Evolutionary conservation across 2,329 filamentous ascomycete species (phyloP).

Genomic region (Aspergillus intermedius): DNA sequence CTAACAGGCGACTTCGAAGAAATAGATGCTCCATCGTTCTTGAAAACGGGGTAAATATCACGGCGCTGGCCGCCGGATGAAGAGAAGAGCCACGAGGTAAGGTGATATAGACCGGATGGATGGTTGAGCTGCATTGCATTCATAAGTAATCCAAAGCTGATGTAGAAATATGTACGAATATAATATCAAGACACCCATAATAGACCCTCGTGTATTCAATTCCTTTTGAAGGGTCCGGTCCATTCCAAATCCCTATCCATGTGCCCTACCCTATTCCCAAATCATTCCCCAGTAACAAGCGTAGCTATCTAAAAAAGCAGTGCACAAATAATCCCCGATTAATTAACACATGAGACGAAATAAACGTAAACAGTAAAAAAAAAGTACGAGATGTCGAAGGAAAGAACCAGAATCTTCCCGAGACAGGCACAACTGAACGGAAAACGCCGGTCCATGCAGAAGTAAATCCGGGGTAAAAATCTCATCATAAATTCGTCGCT

Average conservation of each 20-base stretch:
- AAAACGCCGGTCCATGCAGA: constrained; percentile 22
- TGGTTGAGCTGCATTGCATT: no score
- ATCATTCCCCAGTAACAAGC: neutral
- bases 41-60: no score
- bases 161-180: no score
- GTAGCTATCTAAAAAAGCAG: neutral
- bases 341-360: constrained; percentile 3
- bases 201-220: no score
- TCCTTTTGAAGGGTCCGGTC: no score
- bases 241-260: neutral
- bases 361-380: constrained; percentile 1
- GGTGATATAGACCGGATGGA: no score
- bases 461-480: constrained; percentile 3
- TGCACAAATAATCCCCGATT: constrained; percentile 1
- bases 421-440: constrained; percentile 3
- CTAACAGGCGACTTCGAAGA: constrained; percentile 8
- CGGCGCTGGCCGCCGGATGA: no score
- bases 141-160: no score
- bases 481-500: constrained; percentile 21
- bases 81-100: no score
- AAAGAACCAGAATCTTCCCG: constrained; percentile 5
- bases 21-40: no score
- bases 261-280: neutral
- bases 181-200: no score
- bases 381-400: constrained; percentile 1